Evolutionary conservation across 2,329 filamentous ascomycete genomes (phyloP).

Genomic region (Teratosphaeria gauchensis): DNA sequence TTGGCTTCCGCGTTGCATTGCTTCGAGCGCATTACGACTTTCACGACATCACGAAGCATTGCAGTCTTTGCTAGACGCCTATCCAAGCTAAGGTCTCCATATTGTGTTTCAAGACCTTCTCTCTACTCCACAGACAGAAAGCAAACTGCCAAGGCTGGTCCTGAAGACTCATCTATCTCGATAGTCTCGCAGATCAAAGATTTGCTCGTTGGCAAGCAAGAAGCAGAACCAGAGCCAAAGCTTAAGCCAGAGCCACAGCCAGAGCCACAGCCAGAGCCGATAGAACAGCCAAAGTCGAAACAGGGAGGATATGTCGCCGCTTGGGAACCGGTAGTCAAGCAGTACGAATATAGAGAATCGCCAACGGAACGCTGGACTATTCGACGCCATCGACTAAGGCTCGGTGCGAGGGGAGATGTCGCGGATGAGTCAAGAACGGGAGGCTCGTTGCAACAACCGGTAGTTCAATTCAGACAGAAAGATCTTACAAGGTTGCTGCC

Average conservation of each 20-base stretch:
- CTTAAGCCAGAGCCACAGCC: not conserved
- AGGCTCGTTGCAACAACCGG: not conserved
- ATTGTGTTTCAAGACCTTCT: not conserved
- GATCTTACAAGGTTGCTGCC: not conserved
- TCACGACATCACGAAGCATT: not conserved
- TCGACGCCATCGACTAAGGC: not conserved
- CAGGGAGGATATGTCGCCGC: not conserved
- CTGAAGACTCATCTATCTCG: not conserved
- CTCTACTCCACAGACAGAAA: not conserved
- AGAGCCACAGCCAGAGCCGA: not conserved
- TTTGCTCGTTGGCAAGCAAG: not conserved
- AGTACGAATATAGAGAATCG: not conserved
- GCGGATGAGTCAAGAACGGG: not conserved
- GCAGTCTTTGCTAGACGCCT: not conserved
- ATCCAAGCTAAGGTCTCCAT: not conserved
- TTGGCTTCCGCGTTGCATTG: not conserved
- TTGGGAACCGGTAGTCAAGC: not conserved
- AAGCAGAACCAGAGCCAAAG: not conserved
- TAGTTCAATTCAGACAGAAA: not conserved
- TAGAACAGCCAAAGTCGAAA: not conserved
- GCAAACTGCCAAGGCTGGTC: not conserved
- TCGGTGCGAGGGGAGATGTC: not conserved
- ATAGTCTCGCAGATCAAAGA: not conserved
- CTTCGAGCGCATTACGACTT: not conserved
- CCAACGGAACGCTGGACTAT: not conserved